Conservation (phyloP, 768 basidiomycete species). For the Boletus insuetus region DNA sequence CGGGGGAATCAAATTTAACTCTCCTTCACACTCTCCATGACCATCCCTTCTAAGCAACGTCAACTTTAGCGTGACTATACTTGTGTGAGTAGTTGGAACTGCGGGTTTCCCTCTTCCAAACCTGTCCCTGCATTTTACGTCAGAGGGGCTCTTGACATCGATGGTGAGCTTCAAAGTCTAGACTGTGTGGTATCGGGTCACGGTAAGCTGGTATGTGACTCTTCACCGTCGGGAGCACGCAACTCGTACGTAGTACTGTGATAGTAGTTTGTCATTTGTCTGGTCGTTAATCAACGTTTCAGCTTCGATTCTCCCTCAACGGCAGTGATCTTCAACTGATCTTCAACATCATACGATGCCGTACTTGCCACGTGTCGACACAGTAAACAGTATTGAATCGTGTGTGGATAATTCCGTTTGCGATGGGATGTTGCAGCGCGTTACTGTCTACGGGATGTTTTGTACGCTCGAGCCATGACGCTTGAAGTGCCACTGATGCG, state of each 20-base stretch:
- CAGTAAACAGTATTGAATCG: not conserved
- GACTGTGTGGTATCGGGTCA: not conserved
- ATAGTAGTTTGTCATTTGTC: conserved; percentile 3
- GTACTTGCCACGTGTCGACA: conserved; percentile 13
- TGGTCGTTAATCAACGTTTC: conserved; percentile 16
- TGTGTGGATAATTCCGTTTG: not conserved
- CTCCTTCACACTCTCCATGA: conserved; percentile 3
- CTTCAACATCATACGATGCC: conserved; percentile 19
- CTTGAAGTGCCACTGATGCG: not conserved
- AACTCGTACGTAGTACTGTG: conserved; percentile 1
- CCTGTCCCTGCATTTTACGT: conserved; percentile 20
- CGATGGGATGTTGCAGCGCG: not conserved
- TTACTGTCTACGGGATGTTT: not conserved
- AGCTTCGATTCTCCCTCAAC: conserved; percentile 23
- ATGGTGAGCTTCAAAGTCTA: conserved; percentile 3
- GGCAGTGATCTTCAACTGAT: conserved; percentile 31
- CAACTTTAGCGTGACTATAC: not conserved
- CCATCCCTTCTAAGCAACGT: not conserved
- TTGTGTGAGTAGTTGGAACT: conserved; percentile 2
- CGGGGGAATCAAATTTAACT: not conserved
- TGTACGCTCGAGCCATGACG: too few relatives aligned
- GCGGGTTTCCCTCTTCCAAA: conserved; percentile 4
- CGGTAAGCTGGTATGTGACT: not conserved
- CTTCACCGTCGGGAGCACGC: not conserved
- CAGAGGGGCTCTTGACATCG: not conserved